phyloP scores from a whole-genome alignment of 805 yeast species.

The Teunomyces lycoperdinae region DNA sequence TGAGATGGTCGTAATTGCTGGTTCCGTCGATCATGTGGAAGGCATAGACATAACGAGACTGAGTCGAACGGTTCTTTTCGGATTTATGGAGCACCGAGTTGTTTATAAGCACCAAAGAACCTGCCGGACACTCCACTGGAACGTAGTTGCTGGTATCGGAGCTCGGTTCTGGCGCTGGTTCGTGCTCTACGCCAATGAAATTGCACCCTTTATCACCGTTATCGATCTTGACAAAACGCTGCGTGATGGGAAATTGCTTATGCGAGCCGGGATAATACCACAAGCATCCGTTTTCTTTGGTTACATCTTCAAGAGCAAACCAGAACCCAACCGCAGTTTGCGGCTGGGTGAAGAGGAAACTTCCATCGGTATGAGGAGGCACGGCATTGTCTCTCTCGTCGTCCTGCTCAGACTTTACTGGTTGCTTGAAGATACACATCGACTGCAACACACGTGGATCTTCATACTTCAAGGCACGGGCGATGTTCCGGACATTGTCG shows the following conservation, averaged over 20 bases:
- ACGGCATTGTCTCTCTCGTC: conserved; percentile 51
- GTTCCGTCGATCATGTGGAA: conserved; percentile 76
- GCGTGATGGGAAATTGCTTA: conserved; percentile 50
- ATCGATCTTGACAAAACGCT: conserved; percentile 59
- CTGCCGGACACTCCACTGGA: conserved; percentile 63
- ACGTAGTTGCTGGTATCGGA: conserved; percentile 43
- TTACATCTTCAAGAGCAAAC: conserved; percentile 78
- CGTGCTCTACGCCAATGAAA: conserved; percentile 38
- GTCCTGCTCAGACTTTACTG: conserved; percentile 21
- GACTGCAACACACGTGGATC: conserved; percentile 76
- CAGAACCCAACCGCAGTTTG: conserved; percentile 74
- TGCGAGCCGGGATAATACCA: conserved; percentile 72
- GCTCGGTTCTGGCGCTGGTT: conserved; percentile 14
- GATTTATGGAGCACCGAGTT: conserved; percentile 72
- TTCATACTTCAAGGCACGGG: conserved; percentile 47
- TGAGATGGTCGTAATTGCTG: conserved; percentile 56
- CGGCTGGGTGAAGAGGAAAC: conserved; percentile 70
- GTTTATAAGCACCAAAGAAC: conserved; percentile 68
- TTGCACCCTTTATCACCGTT: conserved; percentile 54
- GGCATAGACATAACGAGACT: conserved; percentile 72
- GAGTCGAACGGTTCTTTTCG: conserved; percentile 51
- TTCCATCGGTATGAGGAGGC: conserved; percentile 76
- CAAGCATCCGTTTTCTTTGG: conserved; percentile 63
- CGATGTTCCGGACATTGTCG: conserved; percentile 48
- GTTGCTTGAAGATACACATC: conserved; percentile 79